These are phyloP conservation scores for Hamamelis virginiana DNA, from an alignment of 164 flowering plant species.

Conservation along the genomic window DNA sequence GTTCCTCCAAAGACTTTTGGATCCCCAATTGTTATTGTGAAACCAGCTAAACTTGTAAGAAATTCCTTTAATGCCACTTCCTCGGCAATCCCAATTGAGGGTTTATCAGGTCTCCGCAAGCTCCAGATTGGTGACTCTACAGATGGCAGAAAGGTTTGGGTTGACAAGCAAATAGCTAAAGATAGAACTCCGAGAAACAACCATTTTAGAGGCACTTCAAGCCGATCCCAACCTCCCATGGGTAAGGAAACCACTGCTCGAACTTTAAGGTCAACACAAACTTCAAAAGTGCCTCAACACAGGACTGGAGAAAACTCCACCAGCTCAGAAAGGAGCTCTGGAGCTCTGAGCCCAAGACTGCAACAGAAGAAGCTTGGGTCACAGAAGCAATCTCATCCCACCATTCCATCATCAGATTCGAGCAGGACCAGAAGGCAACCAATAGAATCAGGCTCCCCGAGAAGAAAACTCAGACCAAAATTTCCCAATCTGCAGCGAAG, in stretches of 20 bases:
- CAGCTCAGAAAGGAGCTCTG: constrained; percentile 23
- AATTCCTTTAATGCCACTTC: constrained; percentile 30
- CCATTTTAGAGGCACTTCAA: constrained; percentile 16
- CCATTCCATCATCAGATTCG: constrained; percentile 28
- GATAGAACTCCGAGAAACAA: constrained; percentile 25
- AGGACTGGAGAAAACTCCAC: constrained; percentile 12
- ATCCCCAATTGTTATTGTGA: constrained; percentile 49
- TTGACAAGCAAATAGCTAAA: constrained; percentile 25
- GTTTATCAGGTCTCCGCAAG: constrained; percentile 28
- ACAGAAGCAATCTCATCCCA: constrained; percentile 28
- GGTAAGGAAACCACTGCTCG: constrained; percentile 18
- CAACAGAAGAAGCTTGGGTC: constrained; percentile 29
- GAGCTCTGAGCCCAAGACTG: constrained; percentile 30
- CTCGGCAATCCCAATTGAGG: constrained; percentile 15
- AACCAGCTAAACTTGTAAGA: constrained; percentile 41
- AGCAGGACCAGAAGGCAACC: constrained; percentile 22
- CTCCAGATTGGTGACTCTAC: constrained; percentile 21
- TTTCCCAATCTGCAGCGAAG: constrained; percentile 18
- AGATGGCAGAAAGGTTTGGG: constrained; percentile 19
- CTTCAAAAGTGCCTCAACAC: constrained; percentile 17
- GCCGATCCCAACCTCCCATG: constrained; percentile 3
- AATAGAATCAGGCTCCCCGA: constrained; percentile 23
- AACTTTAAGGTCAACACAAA: constrained; percentile 16
- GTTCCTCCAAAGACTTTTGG: constrained; percentile 26
- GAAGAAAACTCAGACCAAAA: constrained; percentile 20